These are phyloP conservation scores for Amanita rimosa DNA, from an alignment of 768 basidiomycete genomes.

Conservation along the genomic window DNA sequence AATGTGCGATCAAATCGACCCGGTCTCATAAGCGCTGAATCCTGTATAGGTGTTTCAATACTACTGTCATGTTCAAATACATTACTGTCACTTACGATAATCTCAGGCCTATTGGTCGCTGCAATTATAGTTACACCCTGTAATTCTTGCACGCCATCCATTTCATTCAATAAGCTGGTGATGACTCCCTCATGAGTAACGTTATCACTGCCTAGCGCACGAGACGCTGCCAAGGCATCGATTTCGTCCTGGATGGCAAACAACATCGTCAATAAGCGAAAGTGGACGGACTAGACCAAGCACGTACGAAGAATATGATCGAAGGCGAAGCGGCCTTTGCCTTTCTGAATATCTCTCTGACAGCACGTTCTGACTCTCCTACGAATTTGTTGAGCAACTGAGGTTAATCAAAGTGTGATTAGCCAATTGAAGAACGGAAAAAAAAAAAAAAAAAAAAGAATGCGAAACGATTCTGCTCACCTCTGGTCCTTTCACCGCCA, in stretches of 20 bases:
- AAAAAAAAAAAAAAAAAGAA: too few relatives aligned
- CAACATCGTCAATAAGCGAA: neutral
- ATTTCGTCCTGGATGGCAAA: constrained; percentile 72
- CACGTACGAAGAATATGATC: constrained; percentile 89
- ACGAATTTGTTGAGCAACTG: constrained; percentile 95
- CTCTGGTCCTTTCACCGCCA: constrained; percentile 97
- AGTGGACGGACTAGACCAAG: neutral
- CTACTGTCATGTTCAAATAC: neutral
- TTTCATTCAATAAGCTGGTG: constrained; percentile 90
- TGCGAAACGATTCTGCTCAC: constrained; percentile 27
- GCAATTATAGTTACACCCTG: constrained; percentile 92
- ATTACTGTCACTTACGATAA: constrained; percentile 40
- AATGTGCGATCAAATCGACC: constrained; percentile 90
- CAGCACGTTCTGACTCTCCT: constrained; percentile 92
- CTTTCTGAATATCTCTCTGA: constrained; percentile 92
- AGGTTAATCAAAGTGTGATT: neutral
- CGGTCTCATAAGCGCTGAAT: constrained; percentile 89
- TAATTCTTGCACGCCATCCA: constrained; percentile 96
- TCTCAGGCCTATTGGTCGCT: constrained; percentile 92
- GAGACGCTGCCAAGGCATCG: constrained; percentile 81
- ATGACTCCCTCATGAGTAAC: constrained; percentile 75
- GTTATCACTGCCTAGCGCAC: constrained; percentile 44
- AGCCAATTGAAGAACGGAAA: constrained; percentile 1
- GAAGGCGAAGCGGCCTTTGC: constrained; percentile 91
- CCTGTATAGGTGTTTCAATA: constrained; percentile 33